Conservation (phyloP, 495 filamentous ascomycete genomes). For the Bathelium albidoporum region DNA sequence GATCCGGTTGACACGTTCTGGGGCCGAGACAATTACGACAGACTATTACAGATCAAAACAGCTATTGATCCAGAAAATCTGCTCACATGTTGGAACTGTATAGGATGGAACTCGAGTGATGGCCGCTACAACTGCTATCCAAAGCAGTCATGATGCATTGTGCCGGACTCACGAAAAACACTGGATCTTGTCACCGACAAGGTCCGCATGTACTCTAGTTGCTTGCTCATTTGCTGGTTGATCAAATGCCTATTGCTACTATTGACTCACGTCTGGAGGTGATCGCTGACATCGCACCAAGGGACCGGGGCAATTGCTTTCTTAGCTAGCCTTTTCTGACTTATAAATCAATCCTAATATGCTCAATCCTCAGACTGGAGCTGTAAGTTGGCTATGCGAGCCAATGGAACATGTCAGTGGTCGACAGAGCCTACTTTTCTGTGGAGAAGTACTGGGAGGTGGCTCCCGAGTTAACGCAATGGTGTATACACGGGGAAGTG, state of each 20-base stretch:
- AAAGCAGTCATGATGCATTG: not conserved
- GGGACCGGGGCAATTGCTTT: no score
- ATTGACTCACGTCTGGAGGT: no score
- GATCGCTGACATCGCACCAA: no score
- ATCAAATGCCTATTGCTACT: no score
- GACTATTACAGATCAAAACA: constrained; percentile 8
- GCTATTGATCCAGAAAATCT: constrained; percentile 13
- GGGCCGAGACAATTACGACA: constrained; percentile 10
- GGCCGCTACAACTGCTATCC: constrained; percentile 11
- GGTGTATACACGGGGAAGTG: not conserved
- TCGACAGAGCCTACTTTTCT: not conserved
- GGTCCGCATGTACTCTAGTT: no score
- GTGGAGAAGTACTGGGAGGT: not conserved
- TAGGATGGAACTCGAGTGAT: constrained; percentile 8
- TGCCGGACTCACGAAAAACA: no score
- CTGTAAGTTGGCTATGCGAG: not conserved
- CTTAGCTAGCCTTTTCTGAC: no score
- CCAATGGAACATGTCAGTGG: not conserved
- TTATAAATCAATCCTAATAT: no score
- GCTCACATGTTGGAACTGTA: constrained; percentile 12
- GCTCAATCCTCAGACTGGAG: not conserved
- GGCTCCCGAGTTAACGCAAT: not conserved
- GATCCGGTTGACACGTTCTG: constrained; percentile 8
- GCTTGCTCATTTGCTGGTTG: no score
- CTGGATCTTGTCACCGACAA: no score